These are phyloP conservation scores for Colletotrichum navitas DNA, from an alignment of 2,329 filamentous ascomycete genomes.

Conservation along the genomic window DNA sequence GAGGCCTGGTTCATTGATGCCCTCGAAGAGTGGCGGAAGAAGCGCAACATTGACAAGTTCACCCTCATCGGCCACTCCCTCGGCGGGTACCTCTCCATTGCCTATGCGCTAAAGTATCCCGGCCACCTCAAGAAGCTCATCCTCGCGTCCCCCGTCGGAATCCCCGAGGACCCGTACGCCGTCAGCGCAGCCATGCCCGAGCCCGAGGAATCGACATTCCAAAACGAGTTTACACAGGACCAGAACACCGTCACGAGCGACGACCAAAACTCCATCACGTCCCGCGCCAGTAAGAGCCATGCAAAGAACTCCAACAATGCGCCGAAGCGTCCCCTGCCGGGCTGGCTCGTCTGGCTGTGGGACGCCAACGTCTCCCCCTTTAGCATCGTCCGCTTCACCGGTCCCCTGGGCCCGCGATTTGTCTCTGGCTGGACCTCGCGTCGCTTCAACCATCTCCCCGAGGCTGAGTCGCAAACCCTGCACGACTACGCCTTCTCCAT, in stretches of 20 bases:
- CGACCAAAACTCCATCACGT: slow-evolving; percentile 48
- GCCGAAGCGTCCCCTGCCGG: slow-evolving; percentile 73
- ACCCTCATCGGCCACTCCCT: slow-evolving; percentile 94
- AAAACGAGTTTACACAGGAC: slow-evolving; percentile 84
- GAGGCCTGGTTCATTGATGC: slow-evolving; percentile 97
- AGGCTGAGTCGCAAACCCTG: slow-evolving; percentile 82
- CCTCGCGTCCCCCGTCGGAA: slow-evolving; percentile 91
- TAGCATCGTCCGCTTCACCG: slow-evolving; percentile 86
- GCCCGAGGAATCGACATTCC: slow-evolving; percentile 77
- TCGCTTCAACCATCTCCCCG: slow-evolving; percentile 89
- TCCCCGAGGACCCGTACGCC: slow-evolving; percentile 94
- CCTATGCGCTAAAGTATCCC: slow-evolving; percentile 96
- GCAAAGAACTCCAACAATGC: slow-evolving; percentile 53
- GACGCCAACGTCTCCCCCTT: slow-evolving; percentile 98
- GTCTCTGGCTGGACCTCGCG: slow-evolving; percentile 96
- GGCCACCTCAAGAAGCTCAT: slow-evolving; percentile 96
- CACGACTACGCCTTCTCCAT: slow-evolving; percentile 96
- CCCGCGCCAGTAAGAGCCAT: slow-evolving; percentile 51
- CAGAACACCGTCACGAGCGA: slow-evolving; percentile 66
- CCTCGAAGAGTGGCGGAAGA: slow-evolving; percentile 93
- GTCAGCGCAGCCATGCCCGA: slow-evolving; percentile 85
- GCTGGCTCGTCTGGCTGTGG: slow-evolving; percentile 95
- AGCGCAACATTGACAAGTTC: slow-evolving; percentile 91
- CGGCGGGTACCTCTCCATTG: slow-evolving; percentile 93
- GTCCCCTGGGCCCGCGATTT: slow-evolving; percentile 89